Evolutionary conservation across 2,329 filamentous ascomycete species (phyloP).

Genomic region (Aulographum hederae): DNA sequence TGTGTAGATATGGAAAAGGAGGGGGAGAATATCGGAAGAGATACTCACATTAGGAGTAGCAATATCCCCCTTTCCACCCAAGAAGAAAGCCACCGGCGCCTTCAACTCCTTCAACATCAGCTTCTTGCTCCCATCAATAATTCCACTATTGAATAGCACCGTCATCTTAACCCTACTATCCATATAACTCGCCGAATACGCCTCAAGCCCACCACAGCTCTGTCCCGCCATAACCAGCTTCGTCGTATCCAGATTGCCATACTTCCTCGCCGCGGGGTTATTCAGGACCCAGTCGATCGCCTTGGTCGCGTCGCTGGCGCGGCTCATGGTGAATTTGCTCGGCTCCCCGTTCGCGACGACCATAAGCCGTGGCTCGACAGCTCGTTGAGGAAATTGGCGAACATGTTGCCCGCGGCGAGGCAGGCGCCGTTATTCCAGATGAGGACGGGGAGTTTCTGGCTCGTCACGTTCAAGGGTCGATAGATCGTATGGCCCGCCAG

Average conservation of each 20-base stretch:
- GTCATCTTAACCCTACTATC: conserved; percentile 3
- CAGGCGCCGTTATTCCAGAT: conserved; percentile 5
- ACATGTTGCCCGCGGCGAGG: conserved; percentile 1
- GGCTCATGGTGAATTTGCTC: no score
- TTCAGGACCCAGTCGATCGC: conserved; percentile 3
- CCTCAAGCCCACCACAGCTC: conserved; percentile 4
- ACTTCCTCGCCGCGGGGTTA: conserved; percentile 2
- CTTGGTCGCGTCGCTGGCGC: no score
- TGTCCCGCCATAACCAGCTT: conserved; percentile 2
- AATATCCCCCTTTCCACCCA: conserved; percentile 3
- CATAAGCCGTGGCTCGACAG: conserved; percentile 1
- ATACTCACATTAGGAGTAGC: conserved; percentile 2
- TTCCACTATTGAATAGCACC: conserved; percentile 4
- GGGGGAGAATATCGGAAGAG: no score
- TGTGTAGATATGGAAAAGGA: no score
- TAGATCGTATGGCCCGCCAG: conserved; percentile 3
- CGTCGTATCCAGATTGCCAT: conserved; percentile 2
- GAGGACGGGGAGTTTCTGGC: conserved; percentile 2
- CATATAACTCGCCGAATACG: conserved; percentile 3
- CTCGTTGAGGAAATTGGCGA: conserved; percentile 5
- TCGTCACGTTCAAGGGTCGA: conserved; percentile 1
- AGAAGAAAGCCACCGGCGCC: conserved; percentile 4
- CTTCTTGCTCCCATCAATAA: conserved; percentile 3
- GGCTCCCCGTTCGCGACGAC: conserved; percentile 3
- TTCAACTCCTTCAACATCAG: conserved; percentile 4